A percentile compares a stretch with the other conserved stretches of the same genome.
Conservation (phyloP, 192 early-diverging fungal genomes). For the Umbelopsis sp. region DNA sequence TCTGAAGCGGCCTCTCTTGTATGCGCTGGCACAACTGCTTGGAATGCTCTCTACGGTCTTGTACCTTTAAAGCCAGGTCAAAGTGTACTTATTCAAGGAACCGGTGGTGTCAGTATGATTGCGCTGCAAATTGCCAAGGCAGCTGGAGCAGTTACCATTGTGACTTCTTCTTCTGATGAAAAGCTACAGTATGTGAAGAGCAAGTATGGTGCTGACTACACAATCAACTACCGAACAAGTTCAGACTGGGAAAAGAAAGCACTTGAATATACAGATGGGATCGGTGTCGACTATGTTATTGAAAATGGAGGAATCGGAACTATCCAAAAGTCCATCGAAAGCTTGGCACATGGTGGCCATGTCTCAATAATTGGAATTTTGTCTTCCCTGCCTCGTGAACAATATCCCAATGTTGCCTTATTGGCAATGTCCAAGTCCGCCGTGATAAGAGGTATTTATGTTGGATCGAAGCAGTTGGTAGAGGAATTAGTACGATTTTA, state of each 20-base stretch:
- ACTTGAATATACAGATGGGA: neutral
- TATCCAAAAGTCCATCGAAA: slow-evolving; percentile 18
- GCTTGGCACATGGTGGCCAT: neutral
- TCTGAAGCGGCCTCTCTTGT: slow-evolving; percentile 15
- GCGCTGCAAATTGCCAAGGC: slow-evolving; percentile 15
- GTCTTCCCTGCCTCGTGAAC: neutral
- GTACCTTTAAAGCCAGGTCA: neutral
- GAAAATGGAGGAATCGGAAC: slow-evolving; percentile 26
- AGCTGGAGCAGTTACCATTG: slow-evolving; percentile 9
- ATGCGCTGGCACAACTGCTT: slow-evolving; percentile 20
- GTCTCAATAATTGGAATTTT: slow-evolving; percentile 18
- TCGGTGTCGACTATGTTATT: slow-evolving; percentile 18
- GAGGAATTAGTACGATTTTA: slow-evolving; percentile 16
- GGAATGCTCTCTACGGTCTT: slow-evolving; percentile 18
- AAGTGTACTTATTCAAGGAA: slow-evolving; percentile 15
- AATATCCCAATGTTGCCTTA: slow-evolving; percentile 9
- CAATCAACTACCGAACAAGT: slow-evolving; percentile 16
- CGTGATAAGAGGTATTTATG: neutral
- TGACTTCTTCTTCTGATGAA: slow-evolving; percentile 25
- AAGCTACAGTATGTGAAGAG: slow-evolving; percentile 14
- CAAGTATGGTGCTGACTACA: slow-evolving; percentile 15
- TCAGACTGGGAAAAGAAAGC: slow-evolving; percentile 20
- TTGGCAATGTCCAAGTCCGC: neutral
- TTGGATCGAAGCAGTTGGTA: slow-evolving; percentile 3
- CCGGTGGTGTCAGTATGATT: slow-evolving; percentile 19